These are phyloP conservation scores for Pythium sukuiense DNA, from an alignment of 352 stramenopile species.

Conservation along the genomic window DNA sequence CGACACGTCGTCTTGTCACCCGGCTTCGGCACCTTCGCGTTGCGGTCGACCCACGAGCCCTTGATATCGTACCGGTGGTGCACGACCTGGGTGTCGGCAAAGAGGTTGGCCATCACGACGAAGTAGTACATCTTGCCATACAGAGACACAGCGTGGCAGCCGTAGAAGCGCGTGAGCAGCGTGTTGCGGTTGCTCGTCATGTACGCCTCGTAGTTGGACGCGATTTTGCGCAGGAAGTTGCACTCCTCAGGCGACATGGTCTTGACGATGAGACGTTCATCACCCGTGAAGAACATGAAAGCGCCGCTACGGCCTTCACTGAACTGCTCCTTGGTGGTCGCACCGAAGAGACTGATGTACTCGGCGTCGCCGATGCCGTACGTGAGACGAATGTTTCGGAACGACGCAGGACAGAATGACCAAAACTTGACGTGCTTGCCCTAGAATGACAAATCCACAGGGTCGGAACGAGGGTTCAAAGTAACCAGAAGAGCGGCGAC, in stretches of 20 bases:
- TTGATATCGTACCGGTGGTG: slow-evolving; percentile 93
- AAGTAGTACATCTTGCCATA: slow-evolving; percentile 93
- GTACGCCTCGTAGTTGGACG: slow-evolving; percentile 84
- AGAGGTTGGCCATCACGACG: slow-evolving; percentile 92
- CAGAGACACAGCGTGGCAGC: slow-evolving; percentile 85
- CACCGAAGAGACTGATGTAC: slow-evolving; percentile 84
- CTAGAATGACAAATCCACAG: slow-evolving; percentile 21
- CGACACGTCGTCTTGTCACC: slow-evolving; percentile 81
- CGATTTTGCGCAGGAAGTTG: slow-evolving; percentile 84
- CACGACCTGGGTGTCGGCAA: slow-evolving; percentile 83
- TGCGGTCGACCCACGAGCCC: slow-evolving; percentile 87
- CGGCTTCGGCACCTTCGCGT: slow-evolving; percentile 77
- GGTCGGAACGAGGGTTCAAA: not conserved
- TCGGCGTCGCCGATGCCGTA: slow-evolving; percentile 82
- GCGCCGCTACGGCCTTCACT: slow-evolving; percentile 86
- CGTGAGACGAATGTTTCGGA: slow-evolving; percentile 82
- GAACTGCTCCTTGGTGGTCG: slow-evolving; percentile 88
- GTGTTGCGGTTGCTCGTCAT: slow-evolving; percentile 82
- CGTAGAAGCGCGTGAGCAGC: slow-evolving; percentile 89
- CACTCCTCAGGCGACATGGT: slow-evolving; percentile 89
- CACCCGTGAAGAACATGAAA: slow-evolving; percentile 92
- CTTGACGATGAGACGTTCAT: slow-evolving; percentile 90
- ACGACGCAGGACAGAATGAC: slow-evolving; percentile 83
- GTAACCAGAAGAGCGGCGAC: not conserved
- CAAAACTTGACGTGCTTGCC: slow-evolving; percentile 87